phyloP scores from a whole-genome alignment of 441 rosid species.

The Jatropha multifida region DNA sequence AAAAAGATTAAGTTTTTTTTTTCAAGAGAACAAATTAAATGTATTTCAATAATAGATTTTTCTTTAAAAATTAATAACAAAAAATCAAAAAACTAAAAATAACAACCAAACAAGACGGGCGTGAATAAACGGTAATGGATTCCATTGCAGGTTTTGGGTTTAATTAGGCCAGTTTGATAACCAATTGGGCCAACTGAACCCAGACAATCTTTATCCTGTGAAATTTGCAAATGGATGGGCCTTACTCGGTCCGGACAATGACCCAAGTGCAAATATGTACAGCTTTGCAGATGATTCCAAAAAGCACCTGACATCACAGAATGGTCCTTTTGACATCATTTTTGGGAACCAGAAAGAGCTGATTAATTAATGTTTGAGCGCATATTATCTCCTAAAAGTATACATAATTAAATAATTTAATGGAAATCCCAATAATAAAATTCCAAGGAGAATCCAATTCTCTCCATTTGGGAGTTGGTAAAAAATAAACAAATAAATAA shows the following conservation, averaged over 20 bases:
- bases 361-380: neutral
- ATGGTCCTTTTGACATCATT: constrained; percentile 8
- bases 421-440: constrained; percentile 14
- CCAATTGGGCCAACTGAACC: neutral
- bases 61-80: too few relatives aligned
- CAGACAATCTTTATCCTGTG: neutral
- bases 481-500: neutral
- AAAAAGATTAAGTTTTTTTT: too few relatives aligned
- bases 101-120: too few relatives aligned
- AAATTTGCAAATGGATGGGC: neutral
- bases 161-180: neutral
- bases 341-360: neutral
- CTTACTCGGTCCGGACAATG: neutral
- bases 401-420: neutral
- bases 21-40: too few relatives aligned
- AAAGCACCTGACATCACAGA: constrained; percentile 14
- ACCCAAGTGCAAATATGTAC: neutral
- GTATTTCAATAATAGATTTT: too few relatives aligned
- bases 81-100: too few relatives aligned
- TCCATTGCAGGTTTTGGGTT: too few relatives aligned
- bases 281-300: neutral
- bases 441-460: neutral
- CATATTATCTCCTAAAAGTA: neutral
- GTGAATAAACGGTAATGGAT: too few relatives aligned
- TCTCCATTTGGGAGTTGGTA: constrained; percentile 32